Base-by-base conservation (phyloP, 768 basidiomycete genomes). In the Rhizopogon roseolus region DNA sequence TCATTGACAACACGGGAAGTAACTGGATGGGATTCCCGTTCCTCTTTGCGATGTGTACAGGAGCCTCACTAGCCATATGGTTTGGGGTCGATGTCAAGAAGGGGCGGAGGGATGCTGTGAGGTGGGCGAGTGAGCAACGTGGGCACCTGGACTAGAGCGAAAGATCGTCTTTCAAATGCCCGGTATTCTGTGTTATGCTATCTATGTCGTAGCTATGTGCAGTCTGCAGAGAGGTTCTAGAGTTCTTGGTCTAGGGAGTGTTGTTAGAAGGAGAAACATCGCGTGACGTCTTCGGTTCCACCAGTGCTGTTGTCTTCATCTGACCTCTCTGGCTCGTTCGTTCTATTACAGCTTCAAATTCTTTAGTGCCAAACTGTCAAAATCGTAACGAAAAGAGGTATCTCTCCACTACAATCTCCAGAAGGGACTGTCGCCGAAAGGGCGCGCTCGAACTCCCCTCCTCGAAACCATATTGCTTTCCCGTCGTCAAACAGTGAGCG, bases 21-120 rank as follows among this genome's bases (percentile, higher is more conserved):
- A 90, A 88, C 63, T 92, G 90, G 90, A 77, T 80, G 63, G 90
- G 90, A 0, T 93, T 93, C 66, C 86, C 88, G 2, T 92, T 93
- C 73, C 71, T 93, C 22, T 91, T 93, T 60, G 85, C 82, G 28
- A 69, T 91, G 7, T 90, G 88, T 59, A 64, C 72, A 9, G 63
- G 69, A 19, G 89, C 90, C 1, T 85, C 84, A 28, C 19, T 90
- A 44, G 77, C 86, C 16, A 92, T 93, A 51, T 93, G 88, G 87
- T 84, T 92, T 63, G 78, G 73, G 48, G 80, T 86, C 2, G 83
- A 88, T 63, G 73, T 88, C 2, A 63, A 71, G 53, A 83, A 82
- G 64, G 86, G 86, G 14, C 70, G 86, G 50, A 67, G 71, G 37
- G 82, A 87, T 66, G 86, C 86, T 8, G 73, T 78, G 22, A 67